These are phyloP conservation scores for Chlorella ohadii DNA, from an alignment of 139 green algal species.

Conservation along the genomic window DNA sequence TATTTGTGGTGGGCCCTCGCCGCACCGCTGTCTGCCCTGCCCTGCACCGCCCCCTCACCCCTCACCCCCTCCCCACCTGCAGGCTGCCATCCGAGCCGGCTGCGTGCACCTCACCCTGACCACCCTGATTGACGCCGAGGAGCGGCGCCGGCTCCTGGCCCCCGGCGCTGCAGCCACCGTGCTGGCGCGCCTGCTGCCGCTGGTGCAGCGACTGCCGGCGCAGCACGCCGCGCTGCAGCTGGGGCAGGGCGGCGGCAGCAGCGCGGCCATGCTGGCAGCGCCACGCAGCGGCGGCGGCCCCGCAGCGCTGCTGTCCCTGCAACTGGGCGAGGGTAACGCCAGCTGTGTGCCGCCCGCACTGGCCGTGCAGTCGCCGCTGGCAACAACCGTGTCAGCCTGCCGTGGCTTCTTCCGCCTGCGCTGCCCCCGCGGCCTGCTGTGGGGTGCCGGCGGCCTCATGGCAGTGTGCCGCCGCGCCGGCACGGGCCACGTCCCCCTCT, in stretches of 20 bases:
- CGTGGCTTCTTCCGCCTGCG: slow-evolving; percentile 15
- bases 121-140: background rate
- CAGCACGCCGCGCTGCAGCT: background rate
- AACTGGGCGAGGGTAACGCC: background rate
- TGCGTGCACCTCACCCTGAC: slow-evolving; percentile 24
- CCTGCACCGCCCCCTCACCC: too few species aligned
- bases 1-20: too few species aligned
- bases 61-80: background rate
- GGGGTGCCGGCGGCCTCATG: background rate
- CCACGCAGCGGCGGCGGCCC: background rate
- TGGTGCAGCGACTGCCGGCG: background rate
- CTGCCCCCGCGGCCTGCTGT: slow-evolving; percentile 5
- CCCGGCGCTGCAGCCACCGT: slow-evolving; percentile 11
- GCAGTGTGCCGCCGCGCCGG: background rate
- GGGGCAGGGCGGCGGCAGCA: background rate
- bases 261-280: slow-evolving; percentile 4
- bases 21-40: too few species aligned
- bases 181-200: background rate
- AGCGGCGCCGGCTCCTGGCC: background rate
- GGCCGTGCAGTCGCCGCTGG: background rate
- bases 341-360: background rate
- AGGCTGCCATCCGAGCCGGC: slow-evolving; percentile 12
- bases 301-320: slow-evolving; percentile 6
- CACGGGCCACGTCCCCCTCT: background rate
- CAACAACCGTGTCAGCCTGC: slow-evolving; percentile 1